phyloP scores from a whole-genome alignment of 2,329 filamentous ascomycete species.

The Lasiodiplodia sp. region DNA sequence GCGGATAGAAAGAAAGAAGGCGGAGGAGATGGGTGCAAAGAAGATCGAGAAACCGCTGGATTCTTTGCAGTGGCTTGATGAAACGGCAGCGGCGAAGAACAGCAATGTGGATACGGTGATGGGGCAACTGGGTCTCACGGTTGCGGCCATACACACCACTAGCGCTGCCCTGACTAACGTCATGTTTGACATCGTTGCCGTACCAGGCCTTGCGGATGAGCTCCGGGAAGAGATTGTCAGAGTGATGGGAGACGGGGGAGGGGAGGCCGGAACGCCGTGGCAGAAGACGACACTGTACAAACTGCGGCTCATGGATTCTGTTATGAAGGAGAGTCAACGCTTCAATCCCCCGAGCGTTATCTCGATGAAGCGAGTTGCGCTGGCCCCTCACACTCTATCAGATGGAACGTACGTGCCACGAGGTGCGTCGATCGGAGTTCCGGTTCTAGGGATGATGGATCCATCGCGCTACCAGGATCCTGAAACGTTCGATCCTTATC shows the following conservation, averaged over 20 bases:
- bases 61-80: constrained; percentile 32
- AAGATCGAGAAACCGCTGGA: constrained; percentile 31
- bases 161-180: constrained; percentile 50
- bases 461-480: not conserved
- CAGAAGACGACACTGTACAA: constrained; percentile 39
- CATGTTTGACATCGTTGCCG: constrained; percentile 35
- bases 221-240: constrained; percentile 38
- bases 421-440: constrained; percentile 13
- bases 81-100: constrained; percentile 36
- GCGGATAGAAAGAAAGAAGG: constrained; percentile 31
- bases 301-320: constrained; percentile 42
- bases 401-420: constrained; percentile 39
- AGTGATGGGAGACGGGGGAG: constrained; percentile 40
- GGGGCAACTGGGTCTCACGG: constrained; percentile 31
- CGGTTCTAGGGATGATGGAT: not conserved
- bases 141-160: constrained; percentile 39
- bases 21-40: constrained; percentile 32
- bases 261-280: constrained; percentile 32
- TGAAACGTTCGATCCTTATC: constrained; percentile 13
- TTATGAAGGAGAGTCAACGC: constrained; percentile 44
- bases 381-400: constrained; percentile 37
- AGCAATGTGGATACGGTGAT: constrained; percentile 32
- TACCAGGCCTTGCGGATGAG: constrained; percentile 37
- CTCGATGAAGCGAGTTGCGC: constrained; percentile 38
- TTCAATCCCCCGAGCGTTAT: constrained; percentile 35